Evolutionary conservation across 1,284 basidiomycete genomes (phyloP), one percentile per base, ranked within the genome.

Genomic region (Puccinia horiana): DNA sequence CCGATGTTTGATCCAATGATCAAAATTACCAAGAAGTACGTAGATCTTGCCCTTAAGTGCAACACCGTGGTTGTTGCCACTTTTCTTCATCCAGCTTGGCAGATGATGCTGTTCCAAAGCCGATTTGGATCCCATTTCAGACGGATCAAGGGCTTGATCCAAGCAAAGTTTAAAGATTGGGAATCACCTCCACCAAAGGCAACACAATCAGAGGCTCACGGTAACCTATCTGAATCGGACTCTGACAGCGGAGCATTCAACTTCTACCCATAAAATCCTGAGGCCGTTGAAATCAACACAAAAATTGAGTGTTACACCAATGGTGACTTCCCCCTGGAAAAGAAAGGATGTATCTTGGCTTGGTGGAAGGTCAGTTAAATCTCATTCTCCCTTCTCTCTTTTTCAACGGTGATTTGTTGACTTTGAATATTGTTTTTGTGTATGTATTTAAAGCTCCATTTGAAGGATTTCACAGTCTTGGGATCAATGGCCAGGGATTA

Each of bases 1-100:
- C 61, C n/a, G 20, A 65, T 65, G 26, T 65, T 65, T 32, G 3
- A 65, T 32, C 61, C 61, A 32, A 65, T 65, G 61, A 29, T 65
- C 6, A 65, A 4, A 12, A 32, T 65, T 8, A 65, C 61, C 5
- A 65, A 37, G 29, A 65, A 65, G 29, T 65, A 65, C 20, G 18
- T 65, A 11, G 32, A 65, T 8, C 26, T 65, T 4, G 61, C 61
- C 4, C 2, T 65, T 14, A 14, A 37, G 14, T 65, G 61, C 29
- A 16, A 65, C 35, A 65, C 61, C 14, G 61, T 65, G 5, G 26
- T 65, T 26, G 32, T 65, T 11, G 61, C 61, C 14, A 65, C 61
- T 20, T 65, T 65, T 23, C 29, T 65, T 26, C 35, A 65, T 26
- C 61, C 61, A 6, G 26, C 61, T 8, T 65, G 61, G 29, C 14